phyloP scores from a whole-genome alignment of 805 yeast genomes.

The Myxozyma melibiosi region DNA sequence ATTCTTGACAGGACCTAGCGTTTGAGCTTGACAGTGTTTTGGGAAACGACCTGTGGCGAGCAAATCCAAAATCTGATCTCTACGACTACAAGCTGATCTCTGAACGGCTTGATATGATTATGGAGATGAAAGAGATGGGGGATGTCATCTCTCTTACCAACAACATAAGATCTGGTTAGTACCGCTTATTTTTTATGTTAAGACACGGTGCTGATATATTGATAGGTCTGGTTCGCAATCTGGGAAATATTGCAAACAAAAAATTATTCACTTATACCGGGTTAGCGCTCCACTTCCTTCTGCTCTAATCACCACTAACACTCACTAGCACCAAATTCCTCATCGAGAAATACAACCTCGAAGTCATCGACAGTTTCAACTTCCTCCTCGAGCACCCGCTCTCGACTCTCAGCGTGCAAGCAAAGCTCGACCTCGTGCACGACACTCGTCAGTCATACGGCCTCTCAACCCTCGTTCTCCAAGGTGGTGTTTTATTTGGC shows the following conservation, averaged over 20 bases:
- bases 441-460: conserved; percentile 88
- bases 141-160: conserved; percentile 65
- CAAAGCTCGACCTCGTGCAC: conserved; percentile 73
- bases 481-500: conserved; percentile 95
- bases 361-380: conserved; percentile 68
- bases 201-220: neutral
- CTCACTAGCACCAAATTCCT: conserved; percentile 68
- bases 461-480: conserved; percentile 83
- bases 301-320: neutral
- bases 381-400: conserved; percentile 49
- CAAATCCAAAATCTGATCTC: conserved; percentile 71
- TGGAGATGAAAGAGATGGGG: conserved; percentile 59
- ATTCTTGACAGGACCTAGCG: conserved; percentile 37
- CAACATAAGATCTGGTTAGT: conserved; percentile 62
- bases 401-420: conserved; percentile 46
- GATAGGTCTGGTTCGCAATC: conserved; percentile 72
- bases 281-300: neutral
- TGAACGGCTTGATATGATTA: conserved; percentile 65
- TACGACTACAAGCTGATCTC: conserved; percentile 84
- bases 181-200: neutral
- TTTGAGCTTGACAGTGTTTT: conserved; percentile 48
- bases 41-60: conserved; percentile 48
- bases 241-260: conserved; percentile 85
- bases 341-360: conserved; percentile 83
- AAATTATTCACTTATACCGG: conserved; percentile 78